Evolutionary conservation across 371 early-diverging fungal species (phyloP).

Genomic region (Nosema bombycis): DNA sequence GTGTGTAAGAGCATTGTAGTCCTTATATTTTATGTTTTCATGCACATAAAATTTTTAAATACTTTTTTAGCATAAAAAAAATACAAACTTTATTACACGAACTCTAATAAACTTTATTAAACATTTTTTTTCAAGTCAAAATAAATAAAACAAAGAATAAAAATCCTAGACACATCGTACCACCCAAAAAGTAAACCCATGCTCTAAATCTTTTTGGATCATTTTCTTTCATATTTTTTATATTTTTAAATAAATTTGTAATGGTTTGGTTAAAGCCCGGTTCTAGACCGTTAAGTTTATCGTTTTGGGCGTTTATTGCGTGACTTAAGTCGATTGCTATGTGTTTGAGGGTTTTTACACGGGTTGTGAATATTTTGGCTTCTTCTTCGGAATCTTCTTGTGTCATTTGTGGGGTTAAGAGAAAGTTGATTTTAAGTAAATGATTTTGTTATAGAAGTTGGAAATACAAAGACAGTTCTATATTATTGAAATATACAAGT

Average conservation of each 20-base stretch:
- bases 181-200: constrained; percentile 31
- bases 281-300: constrained; percentile 15
- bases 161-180: constrained; percentile 11
- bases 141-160: constrained; percentile 39
- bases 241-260: constrained; percentile 14
- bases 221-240: constrained; percentile 14
- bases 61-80: neutral
- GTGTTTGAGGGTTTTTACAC: constrained; percentile 27
- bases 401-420: too few relatives aligned
- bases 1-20: neutral
- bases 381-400: constrained; percentile 36
- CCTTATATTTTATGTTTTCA: neutral
- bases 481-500: neutral
- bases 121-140: constrained; percentile 3
- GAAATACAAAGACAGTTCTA: neutral
- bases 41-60: neutral
- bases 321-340: constrained; percentile 38
- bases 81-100: neutral
- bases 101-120: neutral
- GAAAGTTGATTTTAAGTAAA: neutral
- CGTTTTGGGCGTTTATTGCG: constrained; percentile 31
- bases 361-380: constrained; percentile 15
- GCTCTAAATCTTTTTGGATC: constrained; percentile 27
- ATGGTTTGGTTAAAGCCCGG: constrained; percentile 24
- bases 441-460: neutral